Evolutionary conservation across 2,329 filamentous ascomycete genomes (phyloP).

Genomic region (Epichloe elymi): DNA sequence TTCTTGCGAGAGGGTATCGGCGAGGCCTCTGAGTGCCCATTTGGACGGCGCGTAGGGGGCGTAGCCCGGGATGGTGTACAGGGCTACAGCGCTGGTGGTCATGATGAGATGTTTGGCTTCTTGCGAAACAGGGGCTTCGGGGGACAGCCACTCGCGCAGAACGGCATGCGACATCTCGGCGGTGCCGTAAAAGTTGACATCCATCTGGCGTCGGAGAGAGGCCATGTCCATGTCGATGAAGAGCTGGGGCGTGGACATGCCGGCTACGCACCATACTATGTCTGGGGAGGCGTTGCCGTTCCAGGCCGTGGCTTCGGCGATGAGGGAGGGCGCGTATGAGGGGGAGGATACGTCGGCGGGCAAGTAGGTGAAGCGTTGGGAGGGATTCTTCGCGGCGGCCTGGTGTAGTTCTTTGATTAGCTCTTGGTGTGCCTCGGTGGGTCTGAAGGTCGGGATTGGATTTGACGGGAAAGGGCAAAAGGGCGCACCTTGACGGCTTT

Average conservation of each 20-base stretch:
- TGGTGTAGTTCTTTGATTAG: constrained; percentile 20
- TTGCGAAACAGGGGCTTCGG: constrained; percentile 27
- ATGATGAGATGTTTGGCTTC: constrained; percentile 71
- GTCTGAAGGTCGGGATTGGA: too few species aligned
- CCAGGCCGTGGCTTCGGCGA: constrained; percentile 64
- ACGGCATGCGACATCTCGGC: constrained; percentile 77
- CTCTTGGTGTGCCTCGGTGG: too few species aligned
- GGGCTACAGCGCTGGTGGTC: constrained; percentile 64
- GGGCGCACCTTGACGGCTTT: constrained; percentile 45
- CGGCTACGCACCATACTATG: constrained; percentile 84
- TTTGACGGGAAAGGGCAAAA: not conserved
- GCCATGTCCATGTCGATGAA: constrained; percentile 62
- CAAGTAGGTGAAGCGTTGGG: constrained; percentile 73
- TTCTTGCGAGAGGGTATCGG: constrained; percentile 75
- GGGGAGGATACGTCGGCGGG: constrained; percentile 67
- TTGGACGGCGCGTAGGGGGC: constrained; percentile 76
- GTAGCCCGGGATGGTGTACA: constrained; percentile 73
- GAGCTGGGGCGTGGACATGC: constrained; percentile 58
- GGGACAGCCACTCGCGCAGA: constrained; percentile 59
- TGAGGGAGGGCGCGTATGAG: constrained; percentile 54
- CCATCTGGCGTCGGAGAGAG: constrained; percentile 66
- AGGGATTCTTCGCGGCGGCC: constrained; percentile 50
- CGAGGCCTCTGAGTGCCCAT: constrained; percentile 68
- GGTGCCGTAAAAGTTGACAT: constrained; percentile 77
- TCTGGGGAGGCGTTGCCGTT: constrained; percentile 64